These are phyloP conservation scores for Torulaspora globosa DNA, from an alignment of 1,139 yeast genomes.

Conservation along the genomic window DNA sequence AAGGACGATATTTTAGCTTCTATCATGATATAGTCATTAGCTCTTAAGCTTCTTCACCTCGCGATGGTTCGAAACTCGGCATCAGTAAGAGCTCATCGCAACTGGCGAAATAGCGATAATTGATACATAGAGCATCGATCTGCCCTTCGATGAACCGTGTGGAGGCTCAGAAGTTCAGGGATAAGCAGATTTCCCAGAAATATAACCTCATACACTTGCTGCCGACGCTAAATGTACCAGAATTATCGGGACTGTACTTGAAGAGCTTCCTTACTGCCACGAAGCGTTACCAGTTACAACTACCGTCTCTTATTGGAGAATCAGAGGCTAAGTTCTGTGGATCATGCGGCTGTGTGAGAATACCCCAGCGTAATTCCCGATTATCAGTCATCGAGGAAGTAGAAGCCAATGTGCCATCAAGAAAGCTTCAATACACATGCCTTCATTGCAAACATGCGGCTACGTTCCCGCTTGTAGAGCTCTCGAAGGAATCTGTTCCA, in stretches of 20 bases:
- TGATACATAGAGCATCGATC: background rate
- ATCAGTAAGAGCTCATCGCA: conserved; percentile 1
- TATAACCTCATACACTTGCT: conserved; percentile 31
- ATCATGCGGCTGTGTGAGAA: conserved; percentile 43
- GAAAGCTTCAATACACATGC: conserved; percentile 37
- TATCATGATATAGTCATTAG: background rate
- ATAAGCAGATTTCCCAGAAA: conserved; percentile 29
- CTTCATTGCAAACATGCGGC: conserved; percentile 33
- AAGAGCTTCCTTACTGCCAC: conserved; percentile 31
- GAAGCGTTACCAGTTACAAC: conserved; percentile 29
- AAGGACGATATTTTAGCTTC: conserved; percentile 1
- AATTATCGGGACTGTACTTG: conserved; percentile 32
- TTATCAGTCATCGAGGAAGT: conserved; percentile 21
- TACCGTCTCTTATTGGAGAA: conserved; percentile 26
- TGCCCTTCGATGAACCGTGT: conserved; percentile 22
- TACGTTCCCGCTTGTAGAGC: conserved; percentile 8
- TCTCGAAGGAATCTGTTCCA: background rate
- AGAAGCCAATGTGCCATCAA: conserved; percentile 6
- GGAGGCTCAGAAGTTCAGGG: conserved; percentile 30
- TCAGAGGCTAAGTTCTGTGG: conserved; percentile 42
- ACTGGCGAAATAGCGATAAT: background rate
- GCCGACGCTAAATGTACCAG: conserved; percentile 26
- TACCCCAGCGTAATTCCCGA: conserved; percentile 46
- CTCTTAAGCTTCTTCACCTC: background rate
- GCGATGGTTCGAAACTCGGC: background rate